A percentile compares a stretch with the other conserved stretches of the same genome.
Conservation (phyloP, 805 yeast genomes). For the Starmerella sp. region DNA sequence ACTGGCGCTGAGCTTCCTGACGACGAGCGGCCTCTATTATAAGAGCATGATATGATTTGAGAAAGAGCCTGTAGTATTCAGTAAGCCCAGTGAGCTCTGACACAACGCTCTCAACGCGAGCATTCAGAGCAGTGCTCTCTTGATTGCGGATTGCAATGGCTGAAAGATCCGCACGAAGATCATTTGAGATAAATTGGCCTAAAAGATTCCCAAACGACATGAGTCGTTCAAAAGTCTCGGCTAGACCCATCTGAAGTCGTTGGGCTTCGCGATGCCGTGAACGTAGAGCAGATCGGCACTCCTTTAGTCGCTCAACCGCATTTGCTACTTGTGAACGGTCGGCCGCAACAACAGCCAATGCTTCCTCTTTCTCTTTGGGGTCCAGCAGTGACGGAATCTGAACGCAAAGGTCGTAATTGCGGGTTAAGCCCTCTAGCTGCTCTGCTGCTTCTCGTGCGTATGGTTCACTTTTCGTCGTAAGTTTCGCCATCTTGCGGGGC, state of each 20-base stretch:
- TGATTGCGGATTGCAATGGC: conserved; percentile 18
- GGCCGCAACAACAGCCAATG: conserved; percentile 41
- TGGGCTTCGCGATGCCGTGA: conserved; percentile 12
- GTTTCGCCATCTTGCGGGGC: conserved; percentile 26
- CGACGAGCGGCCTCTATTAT: conserved; percentile 46
- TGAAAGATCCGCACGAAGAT: conserved; percentile 16
- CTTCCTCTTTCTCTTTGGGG: conserved; percentile 37
- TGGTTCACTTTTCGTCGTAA: conserved; percentile 22
- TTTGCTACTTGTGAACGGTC: conserved; percentile 29
- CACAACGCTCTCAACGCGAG: conserved; percentile 26
- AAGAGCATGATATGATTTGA: conserved; percentile 41
- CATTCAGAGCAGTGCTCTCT: conserved; percentile 12
- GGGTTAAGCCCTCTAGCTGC: conserved; percentile 57
- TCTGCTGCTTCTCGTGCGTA: conserved; percentile 59
- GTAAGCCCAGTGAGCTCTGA: conserved; percentile 33
- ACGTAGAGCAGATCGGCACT: conserved; percentile 10
- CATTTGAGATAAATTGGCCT: conserved; percentile 19
- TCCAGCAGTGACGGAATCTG: conserved; percentile 36
- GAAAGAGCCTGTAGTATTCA: conserved; percentile 42
- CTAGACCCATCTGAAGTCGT: conserved; percentile 19
- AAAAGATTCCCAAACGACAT: conserved; percentile 12
- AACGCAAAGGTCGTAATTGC: conserved; percentile 71
- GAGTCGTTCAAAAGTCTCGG: conserved; percentile 23
- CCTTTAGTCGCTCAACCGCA: conserved; percentile 24
- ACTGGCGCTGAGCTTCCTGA: conserved; percentile 31